These are phyloP conservation scores for Fibroporia radiculosa DNA, from an alignment of 768 basidiomycete genomes.

Conservation along the genomic window DNA sequence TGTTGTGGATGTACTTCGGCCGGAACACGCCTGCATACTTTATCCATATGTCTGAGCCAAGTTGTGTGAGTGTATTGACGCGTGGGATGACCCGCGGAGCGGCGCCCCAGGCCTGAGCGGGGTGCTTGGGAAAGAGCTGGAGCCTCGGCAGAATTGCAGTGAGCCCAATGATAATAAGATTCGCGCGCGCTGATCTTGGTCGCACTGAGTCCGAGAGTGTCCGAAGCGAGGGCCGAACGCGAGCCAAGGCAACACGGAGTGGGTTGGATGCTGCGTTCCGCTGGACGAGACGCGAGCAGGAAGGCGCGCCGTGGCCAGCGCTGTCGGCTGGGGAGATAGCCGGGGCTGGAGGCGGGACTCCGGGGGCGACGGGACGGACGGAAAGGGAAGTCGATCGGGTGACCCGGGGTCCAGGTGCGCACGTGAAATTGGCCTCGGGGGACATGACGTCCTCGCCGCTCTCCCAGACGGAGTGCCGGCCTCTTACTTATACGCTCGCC, in stretches of 20 bases:
- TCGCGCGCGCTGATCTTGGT: neutral
- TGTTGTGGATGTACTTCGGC: neutral
- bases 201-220: neutral
- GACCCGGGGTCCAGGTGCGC: constrained; percentile 15
- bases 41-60: neutral
- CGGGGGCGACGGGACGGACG: constrained; percentile 10
- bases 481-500: constrained; percentile 23
- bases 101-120: too few species aligned
- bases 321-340: too few species aligned
- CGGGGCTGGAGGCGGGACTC: constrained; percentile 5
- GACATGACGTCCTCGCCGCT: constrained; percentile 27
- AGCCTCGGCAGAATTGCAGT: neutral
- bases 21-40: neutral
- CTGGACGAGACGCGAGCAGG: neutral
- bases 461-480: constrained; percentile 32
- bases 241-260: too few species aligned
- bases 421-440: constrained; percentile 19
- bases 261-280: neutral
- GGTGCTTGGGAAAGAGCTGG: neutral
- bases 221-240: too few species aligned
- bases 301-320: neutral
- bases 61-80: neutral
- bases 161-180: neutral
- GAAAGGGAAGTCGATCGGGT: constrained; percentile 5
- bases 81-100: neutral